Base-by-base conservation (phyloP, 1,284 basidiomycete genomes). In the Ganoderma leucocontextum region DNA sequence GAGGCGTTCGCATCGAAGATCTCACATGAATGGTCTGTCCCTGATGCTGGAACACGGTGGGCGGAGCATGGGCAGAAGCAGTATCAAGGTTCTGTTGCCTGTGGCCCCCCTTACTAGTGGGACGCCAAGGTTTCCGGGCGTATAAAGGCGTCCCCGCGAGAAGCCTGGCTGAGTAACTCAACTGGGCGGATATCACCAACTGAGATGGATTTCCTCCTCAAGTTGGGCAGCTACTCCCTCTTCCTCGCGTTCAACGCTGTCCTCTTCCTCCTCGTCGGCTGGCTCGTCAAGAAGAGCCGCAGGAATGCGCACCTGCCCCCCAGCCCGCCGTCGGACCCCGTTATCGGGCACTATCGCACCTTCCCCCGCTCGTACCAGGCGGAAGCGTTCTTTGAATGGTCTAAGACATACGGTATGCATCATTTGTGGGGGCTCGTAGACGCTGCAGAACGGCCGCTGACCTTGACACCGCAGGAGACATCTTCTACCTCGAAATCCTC, bases 401-500 rank as follows among this genome's bases (percentile, higher is more conserved):
- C 70, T 8, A 70, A 70, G 65, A 67, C 19, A 61, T 74, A 74
- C 44, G 73, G 73, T 72, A 22, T 38, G 66, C 49, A 39, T 19
- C 15, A 12, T 13, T 29, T 38, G 15, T 22, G 17, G 42, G 22
- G 17, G 22, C 38, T 25, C 36, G 6, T 42, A 15, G 22, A 41
- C 38, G 22, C 13, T 22, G n/a, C 33, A 17, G 36, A 10, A 47
- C 25, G 12, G 44, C 2, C 38, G 38, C 68, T 69, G 52, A 67
- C 22, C 25, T 29, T 17, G n/a, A 22, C 7, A 10, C 8, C 17
- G 19, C 22, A 72, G 71, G 71, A 4, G 80, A 81, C 61, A 73
- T 83, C 29, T 75, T 82, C 57, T 79, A 80, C 70, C 64, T 82
- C 17, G 71, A 74, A 58, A 74, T 79, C 25, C 71, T 80, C 19